Conservation (phyloP, 352 stramenopile species). For the Phytophthora pini region DNA sequence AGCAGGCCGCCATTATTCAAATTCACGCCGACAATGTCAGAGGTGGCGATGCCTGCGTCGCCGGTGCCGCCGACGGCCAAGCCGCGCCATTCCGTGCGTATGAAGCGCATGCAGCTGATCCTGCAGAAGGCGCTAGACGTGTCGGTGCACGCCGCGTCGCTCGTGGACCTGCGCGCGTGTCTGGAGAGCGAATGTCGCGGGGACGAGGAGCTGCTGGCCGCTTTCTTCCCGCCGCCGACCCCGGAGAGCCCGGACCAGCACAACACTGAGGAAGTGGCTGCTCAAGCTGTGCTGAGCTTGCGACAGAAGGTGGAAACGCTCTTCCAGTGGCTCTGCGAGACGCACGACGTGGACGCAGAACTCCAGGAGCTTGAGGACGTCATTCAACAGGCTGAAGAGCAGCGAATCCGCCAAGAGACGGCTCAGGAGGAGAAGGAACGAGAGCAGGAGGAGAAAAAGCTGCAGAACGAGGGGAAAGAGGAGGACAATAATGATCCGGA, state of each 20-base stretch:
- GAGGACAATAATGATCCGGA: constrained; percentile 6
- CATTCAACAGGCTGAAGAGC: constrained; percentile 52
- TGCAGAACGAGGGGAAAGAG: constrained; percentile 11
- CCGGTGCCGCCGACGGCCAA: constrained; percentile 17
- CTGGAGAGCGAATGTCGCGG: constrained; percentile 59
- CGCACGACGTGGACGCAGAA: constrained; percentile 55
- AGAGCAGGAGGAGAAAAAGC: constrained; percentile 13
- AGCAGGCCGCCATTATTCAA: constrained; percentile 19
- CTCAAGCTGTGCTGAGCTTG: constrained; percentile 59
- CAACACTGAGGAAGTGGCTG: constrained; percentile 53
- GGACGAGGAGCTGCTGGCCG: constrained; percentile 56
- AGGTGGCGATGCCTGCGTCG: constrained; percentile 21
- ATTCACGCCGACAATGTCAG: not conserved
- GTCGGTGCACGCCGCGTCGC: constrained; percentile 54
- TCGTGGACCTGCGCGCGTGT: constrained; percentile 53
- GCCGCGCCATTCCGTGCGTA: constrained; percentile 38
- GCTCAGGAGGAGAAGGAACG: constrained; percentile 26
- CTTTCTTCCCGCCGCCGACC: constrained; percentile 46
- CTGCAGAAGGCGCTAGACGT: constrained; percentile 74
- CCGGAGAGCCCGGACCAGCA: constrained; percentile 32
- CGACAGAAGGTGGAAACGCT: constrained; percentile 60
- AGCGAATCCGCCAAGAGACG: constrained; percentile 42
- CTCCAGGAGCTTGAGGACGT: constrained; percentile 57
- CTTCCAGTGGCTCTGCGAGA: constrained; percentile 60
- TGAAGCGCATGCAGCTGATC: constrained; percentile 67